phyloP scores from a whole-genome alignment of 495 filamentous ascomycete genomes.

The Talaromyces wortmannii region DNA sequence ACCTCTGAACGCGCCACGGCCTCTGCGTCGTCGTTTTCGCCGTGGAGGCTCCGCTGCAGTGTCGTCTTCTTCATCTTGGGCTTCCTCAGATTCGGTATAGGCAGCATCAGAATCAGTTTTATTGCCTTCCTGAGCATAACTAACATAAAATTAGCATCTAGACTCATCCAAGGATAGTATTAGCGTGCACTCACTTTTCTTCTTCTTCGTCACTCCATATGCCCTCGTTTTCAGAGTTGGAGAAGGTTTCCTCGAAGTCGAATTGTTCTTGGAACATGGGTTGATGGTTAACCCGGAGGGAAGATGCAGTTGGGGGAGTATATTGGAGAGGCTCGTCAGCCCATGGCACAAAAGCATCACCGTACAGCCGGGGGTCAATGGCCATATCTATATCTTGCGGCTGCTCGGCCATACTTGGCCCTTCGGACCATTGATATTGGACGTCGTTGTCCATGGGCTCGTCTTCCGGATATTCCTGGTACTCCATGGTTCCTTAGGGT shows the following conservation, averaged over 20 bases:
- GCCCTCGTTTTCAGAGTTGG: conserved; percentile 8
- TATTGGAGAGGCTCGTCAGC: conserved; percentile 8
- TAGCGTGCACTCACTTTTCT: not conserved
- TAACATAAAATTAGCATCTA: not conserved
- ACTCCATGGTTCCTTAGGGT: not conserved
- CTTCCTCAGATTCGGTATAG: not conserved
- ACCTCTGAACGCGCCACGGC: conserved; percentile 33
- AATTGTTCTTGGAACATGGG: conserved; percentile 1
- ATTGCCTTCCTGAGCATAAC: not conserved
- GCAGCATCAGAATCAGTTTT: not conserved
- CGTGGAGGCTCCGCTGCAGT: conserved; percentile 17
- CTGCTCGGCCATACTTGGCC: conserved; percentile 5
- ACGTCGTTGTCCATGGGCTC: conserved; percentile 1
- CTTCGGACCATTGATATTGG: conserved; percentile 29
- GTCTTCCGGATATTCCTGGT: too few species aligned
- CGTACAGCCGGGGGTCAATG: conserved; percentile 37
- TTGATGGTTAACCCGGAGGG: not conserved
- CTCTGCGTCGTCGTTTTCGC: conserved; percentile 23
- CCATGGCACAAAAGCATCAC: conserved; percentile 11
- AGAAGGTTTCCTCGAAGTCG: conserved; percentile 2
- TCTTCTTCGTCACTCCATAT: not conserved
- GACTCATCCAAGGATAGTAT: not conserved
- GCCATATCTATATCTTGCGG: conserved; percentile 14
- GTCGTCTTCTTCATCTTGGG: conserved; percentile 18
- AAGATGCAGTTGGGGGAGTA: not conserved